Base-by-base conservation (phyloP, 176 grass and related monocot genomes). In the Zizania latifolia region DNA sequence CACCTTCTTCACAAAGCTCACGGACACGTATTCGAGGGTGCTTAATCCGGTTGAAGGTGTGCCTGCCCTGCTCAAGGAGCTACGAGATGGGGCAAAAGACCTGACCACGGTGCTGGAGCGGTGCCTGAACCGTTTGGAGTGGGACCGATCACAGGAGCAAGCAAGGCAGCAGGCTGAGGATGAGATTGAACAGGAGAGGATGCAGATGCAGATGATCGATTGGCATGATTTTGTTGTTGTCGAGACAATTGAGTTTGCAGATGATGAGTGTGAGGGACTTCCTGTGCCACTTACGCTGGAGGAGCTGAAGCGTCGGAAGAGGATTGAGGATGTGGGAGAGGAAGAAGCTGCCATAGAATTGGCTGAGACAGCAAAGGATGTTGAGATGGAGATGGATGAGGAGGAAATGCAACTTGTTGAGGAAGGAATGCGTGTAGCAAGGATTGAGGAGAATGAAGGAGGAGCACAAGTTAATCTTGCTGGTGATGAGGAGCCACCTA, bases 221-320 rank as follows among this genome's bases (percentile, higher is more conserved):
- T 99, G 95, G 95, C 95, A 99, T 55, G 95, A 92, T 74, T 99
- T 94, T 66, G 89, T 88, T 54, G 91, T 98, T 1, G 94, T 99
- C 0, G 95, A 99, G 85, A 88, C 82, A 2, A 99, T 99, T 70
- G 95, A 94, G 51, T 92, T 99, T 84, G 91, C 45, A 3, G 95
- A 99, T 21, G 95, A 99, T 60, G 95, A 94, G 62, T 84, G 62
- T 0, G 91, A 94, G 46, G 95, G 90, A 8, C 85, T 99, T 15
- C 95, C 91, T 35, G 37, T 94, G 10, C 95, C 95, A 3, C 88
- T 70, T 54, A 99, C 86, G 0, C 62, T 92, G 8, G 91, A 99
- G 54, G 91, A 99, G 29, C 55, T 92, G n/a, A 99, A 94, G 62
- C 86, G 95, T 34, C 83, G 85, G 71, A 92, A 90, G 89, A 94